Evolutionary conservation across 192 early-diverging fungal species (phyloP).

Genomic region (Helicostylum pulchrum): DNA sequence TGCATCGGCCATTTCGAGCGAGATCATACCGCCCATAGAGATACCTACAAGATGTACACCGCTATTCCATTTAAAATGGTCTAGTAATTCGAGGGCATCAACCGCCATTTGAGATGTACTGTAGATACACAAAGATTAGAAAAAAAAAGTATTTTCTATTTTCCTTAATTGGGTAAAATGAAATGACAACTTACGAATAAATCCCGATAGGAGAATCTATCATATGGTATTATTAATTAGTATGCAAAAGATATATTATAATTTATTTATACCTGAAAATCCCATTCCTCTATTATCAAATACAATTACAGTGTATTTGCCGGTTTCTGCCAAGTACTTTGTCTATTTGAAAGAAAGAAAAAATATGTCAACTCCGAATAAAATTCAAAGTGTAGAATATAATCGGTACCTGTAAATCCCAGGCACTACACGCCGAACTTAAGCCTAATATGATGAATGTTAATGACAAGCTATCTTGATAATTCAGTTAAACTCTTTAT

Average conservation of each 20-base stretch:
- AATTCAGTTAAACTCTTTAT: not conserved
- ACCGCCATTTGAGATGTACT: constrained; percentile 73
- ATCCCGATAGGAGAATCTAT: constrained; percentile 52
- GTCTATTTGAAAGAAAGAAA: constrained; percentile 40
- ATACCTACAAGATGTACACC: constrained; percentile 75
- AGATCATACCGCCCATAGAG: constrained; percentile 82
- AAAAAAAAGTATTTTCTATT: not conserved
- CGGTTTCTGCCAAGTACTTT: constrained; percentile 59
- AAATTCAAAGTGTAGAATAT: not conserved
- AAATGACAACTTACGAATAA: constrained; percentile 41
- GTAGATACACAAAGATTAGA: not conserved
- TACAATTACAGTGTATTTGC: constrained; percentile 67
- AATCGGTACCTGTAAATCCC: constrained; percentile 40
- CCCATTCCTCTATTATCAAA: constrained; percentile 89
- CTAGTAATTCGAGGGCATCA: constrained; percentile 67
- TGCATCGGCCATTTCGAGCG: constrained; percentile 63
- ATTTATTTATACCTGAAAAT: constrained; percentile 39
- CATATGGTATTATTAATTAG: not conserved
- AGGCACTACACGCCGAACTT: constrained; percentile 31
- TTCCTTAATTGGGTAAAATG: not conserved
- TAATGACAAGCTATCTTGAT: not conserved
- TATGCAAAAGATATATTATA: not conserved
- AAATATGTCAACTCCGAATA: not conserved
- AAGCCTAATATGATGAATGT: constrained; percentile 6
- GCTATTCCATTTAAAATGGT: constrained; percentile 65